Percentiles rank a stretch among this genome's conserved stretches.
Conservation (phyloP, 805 yeast species). For the Lachancea thermotolerans region DNA sequence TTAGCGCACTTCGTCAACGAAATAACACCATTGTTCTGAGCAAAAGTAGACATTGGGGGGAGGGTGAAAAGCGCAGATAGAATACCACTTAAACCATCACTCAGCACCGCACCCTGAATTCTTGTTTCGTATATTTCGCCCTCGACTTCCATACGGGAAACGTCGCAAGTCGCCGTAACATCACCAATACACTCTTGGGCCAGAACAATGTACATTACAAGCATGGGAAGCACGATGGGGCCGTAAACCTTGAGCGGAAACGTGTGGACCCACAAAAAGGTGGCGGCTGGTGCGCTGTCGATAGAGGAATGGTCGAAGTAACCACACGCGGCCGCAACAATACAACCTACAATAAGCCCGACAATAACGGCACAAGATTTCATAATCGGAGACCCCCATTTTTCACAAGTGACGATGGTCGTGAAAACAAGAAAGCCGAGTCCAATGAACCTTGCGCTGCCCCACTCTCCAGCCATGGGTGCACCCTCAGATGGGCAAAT, state of each 20-base stretch:
- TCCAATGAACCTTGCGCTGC: slow-evolving; percentile 81
- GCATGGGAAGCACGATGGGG: slow-evolving; percentile 77
- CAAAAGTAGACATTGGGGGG: slow-evolving; percentile 89
- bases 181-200: slow-evolving; percentile 96
- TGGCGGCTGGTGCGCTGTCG: slow-evolving; percentile 68
- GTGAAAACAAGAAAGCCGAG: slow-evolving; percentile 77
- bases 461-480: slow-evolving; percentile 63
- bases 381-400: slow-evolving; percentile 92
- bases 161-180: slow-evolving; percentile 90
- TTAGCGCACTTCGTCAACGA: slow-evolving; percentile 89
- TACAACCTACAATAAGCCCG: slow-evolving; percentile 82
- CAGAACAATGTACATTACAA: slow-evolving; percentile 73
- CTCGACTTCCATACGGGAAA: slow-evolving; percentile 75
- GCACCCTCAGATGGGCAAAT: slow-evolving; percentile 45
- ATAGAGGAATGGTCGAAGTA: slow-evolving; percentile 59
- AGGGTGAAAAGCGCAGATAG: slow-evolving; percentile 72
- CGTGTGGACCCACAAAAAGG: slow-evolving; percentile 84
- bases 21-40: slow-evolving; percentile 93
- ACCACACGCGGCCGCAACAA: slow-evolving; percentile 86
- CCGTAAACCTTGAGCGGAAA: slow-evolving; percentile 72
- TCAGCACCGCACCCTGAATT: slow-evolving; percentile 87
- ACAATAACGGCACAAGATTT: slow-evolving; percentile 87
- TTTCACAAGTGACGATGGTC: slow-evolving; percentile 68
- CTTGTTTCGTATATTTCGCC: slow-evolving; percentile 78
- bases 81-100: slow-evolving; percentile 79